Evolutionary conservation across 2,329 filamentous ascomycete genomes (phyloP), one percentile per base, ranked within the genome.

Genomic region (Verticillium isaacii): DNA sequence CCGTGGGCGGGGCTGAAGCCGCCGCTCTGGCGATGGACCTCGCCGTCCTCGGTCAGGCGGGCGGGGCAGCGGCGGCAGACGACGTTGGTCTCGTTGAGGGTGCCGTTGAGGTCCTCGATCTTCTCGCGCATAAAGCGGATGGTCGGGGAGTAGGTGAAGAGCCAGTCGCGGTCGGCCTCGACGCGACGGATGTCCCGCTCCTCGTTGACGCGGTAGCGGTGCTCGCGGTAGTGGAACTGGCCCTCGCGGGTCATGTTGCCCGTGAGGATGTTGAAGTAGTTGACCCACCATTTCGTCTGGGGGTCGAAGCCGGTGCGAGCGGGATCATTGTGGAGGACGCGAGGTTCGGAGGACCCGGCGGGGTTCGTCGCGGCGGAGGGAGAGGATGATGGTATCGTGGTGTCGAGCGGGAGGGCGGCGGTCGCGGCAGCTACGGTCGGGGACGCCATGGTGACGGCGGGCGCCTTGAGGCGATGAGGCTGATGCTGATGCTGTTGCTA

Each of bases 1-100:
- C 95, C 95, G 73, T 93, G 90, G 58, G 90, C 83, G 1, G 93
- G 88, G 73, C 89, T 89, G 74, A 98, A 98, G 1, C 95, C 95
- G 32, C 94, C 95, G 37, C 85, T 85, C 72, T 85, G 81, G 59
- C 85, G 78, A 72, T 90, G 87, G 57, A 89, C 81, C 59, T 84
- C 80, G 23, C 86, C 88, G 66, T 84, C 78, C 66, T 82, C 77
- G 41, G 80, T 81, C 37, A 87, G 75, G 36, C 81, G 77, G 15
- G 83, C 80, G 8, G 86, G 86, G 73, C 95, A 99, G 62, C 92
- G 86, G 32, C 88, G 84, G 74, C 95, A 99, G 54, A 89, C 82
- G 63, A 99, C 90, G 71, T 96, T 97, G 66, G 82, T 77, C 9
- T 78, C 78, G 70, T 90, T 87, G 58, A 99, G 80, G 58, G 86